Base-by-base conservation (phyloP, 1,284 basidiomycete species). In the Coriolopsis trogii region DNA sequence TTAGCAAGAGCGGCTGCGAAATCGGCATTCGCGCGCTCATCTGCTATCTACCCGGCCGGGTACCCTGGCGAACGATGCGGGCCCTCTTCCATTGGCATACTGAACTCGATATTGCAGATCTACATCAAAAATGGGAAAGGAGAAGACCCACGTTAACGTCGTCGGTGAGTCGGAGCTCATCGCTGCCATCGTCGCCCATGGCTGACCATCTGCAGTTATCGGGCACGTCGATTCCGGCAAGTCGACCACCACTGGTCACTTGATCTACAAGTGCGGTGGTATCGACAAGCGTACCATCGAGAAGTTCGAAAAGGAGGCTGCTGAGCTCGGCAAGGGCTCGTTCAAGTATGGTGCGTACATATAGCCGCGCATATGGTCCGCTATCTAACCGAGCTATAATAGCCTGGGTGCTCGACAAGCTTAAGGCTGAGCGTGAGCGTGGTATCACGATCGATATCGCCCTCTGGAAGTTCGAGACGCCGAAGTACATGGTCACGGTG, bases 251-350 rank as follows among this genome's bases (percentile, higher is more conserved):
- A 99, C 97, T 70, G 97, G 97, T 68, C 97, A 99, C 85, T 84
- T 99, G 80, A 99, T 99, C 88, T 98, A 98, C 93, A 98, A 99
- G 89, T 99, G 96, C 78, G 96, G 96, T 89, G 97, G 97, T 93
- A 99, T 99, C 82, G 97, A 99, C 79, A 99, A 99, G 85, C 96
- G 97, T 90, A 98, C 95, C 76, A 98, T 99, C 70, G 95, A 99
- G 82, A 99, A 98, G 83, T 99, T 98, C 86, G 96, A 99, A 87
- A 99, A 99, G 89, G 96, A 99, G 82, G 97, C 96, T 70, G 93
- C 94, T 81, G 96, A 99, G 77, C 91, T 98, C 73, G 97, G 96
- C 74, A 99, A 99, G 85, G 94, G 95, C 75, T 98, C 95, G 71
- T 98, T 98, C 90, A 97, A 97, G 79, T 97, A 95, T 80, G 93